A percentile compares a stretch with the other conserved stretches of the same genome.
phyloP scores from a whole-genome alignment of 2,329 filamentous ascomycete genomes.

The Colletotrichum phormii region DNA sequence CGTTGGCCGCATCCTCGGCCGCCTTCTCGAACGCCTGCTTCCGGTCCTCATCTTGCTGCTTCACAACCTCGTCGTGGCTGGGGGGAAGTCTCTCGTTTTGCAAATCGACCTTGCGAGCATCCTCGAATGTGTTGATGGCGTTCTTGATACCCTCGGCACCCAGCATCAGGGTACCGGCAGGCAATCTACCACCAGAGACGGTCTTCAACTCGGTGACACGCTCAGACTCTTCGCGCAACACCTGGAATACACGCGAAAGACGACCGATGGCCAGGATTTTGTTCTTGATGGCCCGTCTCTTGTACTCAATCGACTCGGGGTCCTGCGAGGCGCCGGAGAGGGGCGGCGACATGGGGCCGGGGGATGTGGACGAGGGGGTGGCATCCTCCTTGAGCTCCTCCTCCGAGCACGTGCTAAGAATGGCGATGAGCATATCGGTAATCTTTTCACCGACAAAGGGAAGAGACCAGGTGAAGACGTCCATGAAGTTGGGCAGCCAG shows the following conservation, averaged over 20 bases:
- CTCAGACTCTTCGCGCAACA: slow-evolving; percentile 96
- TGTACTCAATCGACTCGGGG: slow-evolving; percentile 90
- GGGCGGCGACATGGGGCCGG: slow-evolving; percentile 81
- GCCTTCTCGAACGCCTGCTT: slow-evolving; percentile 88
- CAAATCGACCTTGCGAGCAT: slow-evolving; percentile 94
- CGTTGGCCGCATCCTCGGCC: slow-evolving; percentile 89
- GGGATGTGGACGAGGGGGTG: slow-evolving; percentile 76
- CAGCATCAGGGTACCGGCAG: slow-evolving; percentile 96
- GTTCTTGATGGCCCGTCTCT: slow-evolving; percentile 98
- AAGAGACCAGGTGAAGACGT: slow-evolving; percentile 99
- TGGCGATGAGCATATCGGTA: slow-evolving; percentile 99
- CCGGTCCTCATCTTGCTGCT: slow-evolving; percentile 84
- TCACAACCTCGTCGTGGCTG: slow-evolving; percentile 89
- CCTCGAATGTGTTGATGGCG: slow-evolving; percentile 95
- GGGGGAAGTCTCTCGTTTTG: slow-evolving; percentile 97
- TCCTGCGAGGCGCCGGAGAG: slow-evolving; percentile 67
- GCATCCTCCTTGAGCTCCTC: slow-evolving; percentile 95
- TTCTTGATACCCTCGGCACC: slow-evolving; percentile 99
- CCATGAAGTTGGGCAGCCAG: slow-evolving; percentile 99
- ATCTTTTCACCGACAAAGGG: slow-evolving; percentile 99
- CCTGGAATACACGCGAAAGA: slow-evolving; percentile 97
- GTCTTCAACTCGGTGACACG: slow-evolving; percentile 98
- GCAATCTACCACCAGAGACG: slow-evolving; percentile 89
- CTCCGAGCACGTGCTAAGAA: slow-evolving; percentile 98
- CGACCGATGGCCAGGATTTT: slow-evolving; percentile 98